Percentiles rank a stretch among this genome's conserved stretches.
phyloP scores from a whole-genome alignment of 495 filamentous ascomycete genomes.

The Lasiosphaeria miniovina region DNA sequence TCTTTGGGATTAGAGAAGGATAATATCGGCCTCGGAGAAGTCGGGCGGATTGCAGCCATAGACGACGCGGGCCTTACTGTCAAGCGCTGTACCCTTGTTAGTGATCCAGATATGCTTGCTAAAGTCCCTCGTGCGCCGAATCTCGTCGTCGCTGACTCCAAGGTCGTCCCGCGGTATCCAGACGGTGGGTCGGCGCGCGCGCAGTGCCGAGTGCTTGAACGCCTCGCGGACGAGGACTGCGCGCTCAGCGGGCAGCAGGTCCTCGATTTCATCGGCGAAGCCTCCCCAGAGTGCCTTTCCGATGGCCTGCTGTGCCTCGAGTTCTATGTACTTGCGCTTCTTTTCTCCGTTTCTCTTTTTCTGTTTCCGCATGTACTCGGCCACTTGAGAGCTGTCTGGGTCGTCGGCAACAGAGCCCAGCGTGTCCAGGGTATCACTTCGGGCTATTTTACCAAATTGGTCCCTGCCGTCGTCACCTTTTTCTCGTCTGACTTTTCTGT shows the following conservation, averaged over 20 bases:
- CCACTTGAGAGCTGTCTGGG: constrained; percentile 11
- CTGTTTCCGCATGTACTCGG: too few relatives aligned
- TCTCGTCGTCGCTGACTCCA: constrained; percentile 88
- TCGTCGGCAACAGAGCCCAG: constrained; percentile 36
- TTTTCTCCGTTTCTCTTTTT: constrained; percentile 6
- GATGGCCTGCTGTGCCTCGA: constrained; percentile 68
- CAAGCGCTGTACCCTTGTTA: constrained; percentile 84
- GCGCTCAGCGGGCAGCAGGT: constrained; percentile 86
- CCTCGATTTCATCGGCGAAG: constrained; percentile 88
- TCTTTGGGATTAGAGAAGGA: constrained; percentile 57
- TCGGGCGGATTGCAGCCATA: constrained; percentile 89
- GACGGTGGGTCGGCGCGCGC: constrained; percentile 80
- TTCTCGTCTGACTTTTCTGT: constrained; percentile 18
- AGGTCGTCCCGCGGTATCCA: constrained; percentile 95
- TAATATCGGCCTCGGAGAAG: constrained; percentile 86
- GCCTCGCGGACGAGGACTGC: constrained; percentile 83
- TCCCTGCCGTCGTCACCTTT: constrained; percentile 46
- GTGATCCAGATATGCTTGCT: constrained; percentile 88
- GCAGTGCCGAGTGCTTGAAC: constrained; percentile 86
- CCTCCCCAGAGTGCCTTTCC: constrained; percentile 82
- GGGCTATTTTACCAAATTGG: constrained; percentile 35
- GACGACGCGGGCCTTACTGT: constrained; percentile 79
- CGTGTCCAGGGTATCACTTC: constrained; percentile 22
- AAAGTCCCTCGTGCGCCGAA: constrained; percentile 70
- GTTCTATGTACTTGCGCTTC: constrained; percentile 42